Base-by-base conservation (phyloP, 2,329 filamentous ascomycete genomes). In the Colletotrichum orbiculare region DNA sequence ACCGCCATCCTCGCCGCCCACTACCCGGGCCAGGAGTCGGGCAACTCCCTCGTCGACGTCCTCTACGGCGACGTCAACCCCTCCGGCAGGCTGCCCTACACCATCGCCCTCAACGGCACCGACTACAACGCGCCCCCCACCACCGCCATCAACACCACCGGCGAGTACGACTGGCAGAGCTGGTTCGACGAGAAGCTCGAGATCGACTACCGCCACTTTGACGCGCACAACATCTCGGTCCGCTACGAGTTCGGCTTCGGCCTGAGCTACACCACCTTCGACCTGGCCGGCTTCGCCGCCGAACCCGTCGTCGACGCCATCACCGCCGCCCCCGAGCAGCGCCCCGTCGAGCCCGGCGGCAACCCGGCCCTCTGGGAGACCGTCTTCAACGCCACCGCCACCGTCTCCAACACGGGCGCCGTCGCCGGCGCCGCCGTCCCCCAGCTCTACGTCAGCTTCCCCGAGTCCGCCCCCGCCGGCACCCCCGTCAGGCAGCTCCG, bases 11-110 rank as follows among this genome's bases (percentile, higher is more conserved):
- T 93, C 25, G 83, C 89, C 45, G 90, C 90, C 17, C 89, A 92
- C 73, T 82, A 93, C 2, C 91, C 91, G 0, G 90, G 90, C 1
- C 89, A 93, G 71, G 90, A 92, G 76, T 89, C 89, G 10, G 91
- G 91, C 37, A 82, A 88, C 67, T 89, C 89, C 0, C 79, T 93
- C 6, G 84, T 85, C 35, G 87, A 91, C 69, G 78, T 93, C 41
- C 79, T 93, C 1, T 93, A 88, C 71, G 91, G 91, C 58, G 86
- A 89, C 53, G 84, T 86, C 60, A 89, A 87, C 38, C 90, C 90
- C 4, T 89, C 87, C 66, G 91, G 90, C 33, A 89, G 90, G 68
- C 79, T 93, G 4, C 90, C 87, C 4, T 92, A 92, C 77, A 92
- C 89, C n/a, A 86, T 91, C 70, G 89, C 89, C n/a, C 76, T 79